phyloP scores from a whole-genome alignment of 2,329 filamentous ascomycete species.

The Chrysoporthe deuterocubensis region DNA sequence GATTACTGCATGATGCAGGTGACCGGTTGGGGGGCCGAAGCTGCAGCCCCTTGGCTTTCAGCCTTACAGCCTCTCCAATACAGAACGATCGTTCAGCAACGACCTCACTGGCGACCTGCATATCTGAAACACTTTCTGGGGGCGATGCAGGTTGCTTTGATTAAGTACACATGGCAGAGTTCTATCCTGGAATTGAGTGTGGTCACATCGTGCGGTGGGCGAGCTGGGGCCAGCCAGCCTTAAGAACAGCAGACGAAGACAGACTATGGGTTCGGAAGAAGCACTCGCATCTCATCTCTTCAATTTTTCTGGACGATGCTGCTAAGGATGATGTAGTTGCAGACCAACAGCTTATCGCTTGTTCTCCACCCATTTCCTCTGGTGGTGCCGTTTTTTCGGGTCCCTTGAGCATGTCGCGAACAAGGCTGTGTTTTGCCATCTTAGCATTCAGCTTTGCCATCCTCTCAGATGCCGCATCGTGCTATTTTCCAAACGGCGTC shows the following conservation, averaged over 20 bases:
- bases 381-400: background rate
- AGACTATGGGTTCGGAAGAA: background rate
- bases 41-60: background rate
- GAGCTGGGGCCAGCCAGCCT: too few species aligned
- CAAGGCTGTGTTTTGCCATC: background rate
- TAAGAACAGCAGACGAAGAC: background rate
- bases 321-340: too few species aligned
- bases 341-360: too few species aligned
- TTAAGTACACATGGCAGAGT: background rate
- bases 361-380: background rate
- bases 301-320: too few species aligned
- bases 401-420: background rate
- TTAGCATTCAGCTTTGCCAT: background rate
- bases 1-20: too few species aligned
- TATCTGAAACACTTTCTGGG: background rate
- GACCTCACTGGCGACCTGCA: background rate
- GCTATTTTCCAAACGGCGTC: conserved; percentile 18
- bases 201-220: background rate
- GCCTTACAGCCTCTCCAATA: background rate
- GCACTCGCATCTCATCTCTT: background rate
- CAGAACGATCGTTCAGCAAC: background rate
- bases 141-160: background rate
- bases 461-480: background rate
- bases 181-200: background rate
- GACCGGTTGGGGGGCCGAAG: too few species aligned